Evolutionary conservation across 2,329 filamentous ascomycete genomes (phyloP).

Genomic region (Chaetomiaceae sp.): DNA sequence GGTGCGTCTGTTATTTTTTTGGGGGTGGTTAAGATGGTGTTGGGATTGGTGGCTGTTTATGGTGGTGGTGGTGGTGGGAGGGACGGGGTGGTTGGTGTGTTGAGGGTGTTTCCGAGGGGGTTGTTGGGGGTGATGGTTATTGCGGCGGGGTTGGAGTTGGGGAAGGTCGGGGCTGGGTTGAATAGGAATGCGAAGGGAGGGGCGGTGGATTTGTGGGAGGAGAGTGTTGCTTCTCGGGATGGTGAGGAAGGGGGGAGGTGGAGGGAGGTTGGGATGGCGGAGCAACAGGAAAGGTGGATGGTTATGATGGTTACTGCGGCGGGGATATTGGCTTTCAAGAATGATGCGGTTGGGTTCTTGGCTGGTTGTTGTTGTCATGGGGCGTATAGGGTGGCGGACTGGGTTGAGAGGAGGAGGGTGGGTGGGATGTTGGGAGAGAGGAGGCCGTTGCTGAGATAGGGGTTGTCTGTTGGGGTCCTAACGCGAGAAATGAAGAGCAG

Average conservation of each 20-base stretch:
- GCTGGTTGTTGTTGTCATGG: conserved; percentile 77
- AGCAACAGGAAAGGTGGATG: conserved; percentile 72
- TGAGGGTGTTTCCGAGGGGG: conserved; percentile 68
- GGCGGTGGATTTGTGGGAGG: conserved; percentile 56
- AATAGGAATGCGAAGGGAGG: conserved; percentile 69
- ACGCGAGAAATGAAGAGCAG: neutral
- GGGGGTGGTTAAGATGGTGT: conserved; percentile 66
- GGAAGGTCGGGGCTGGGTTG: conserved; percentile 65
- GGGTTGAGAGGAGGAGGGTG: conserved; percentile 31
- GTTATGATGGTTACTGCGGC: conserved; percentile 89
- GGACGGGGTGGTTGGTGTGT: conserved; percentile 64
- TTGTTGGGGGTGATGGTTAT: conserved; percentile 85
- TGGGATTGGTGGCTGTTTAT: conserved; percentile 59
- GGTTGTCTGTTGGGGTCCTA: neutral
- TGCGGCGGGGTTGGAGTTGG: conserved; percentile 81
- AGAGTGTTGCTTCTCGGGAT: conserved; percentile 28
- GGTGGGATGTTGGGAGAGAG: neutral
- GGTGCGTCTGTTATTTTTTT: conserved; percentile 79
- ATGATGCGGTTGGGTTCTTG: conserved; percentile 82
- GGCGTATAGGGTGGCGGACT: conserved; percentile 51
- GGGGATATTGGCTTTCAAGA: conserved; percentile 77
- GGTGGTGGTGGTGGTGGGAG: conserved; percentile 47
- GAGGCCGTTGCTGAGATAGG: conserved; percentile 7
- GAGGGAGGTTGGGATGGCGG: conserved; percentile 39
- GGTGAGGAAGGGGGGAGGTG: conserved; percentile 30